These are phyloP conservation scores for Oenanthe javanica DNA, from an alignment of 140 eudicot genomes.

Conservation along the genomic window DNA sequence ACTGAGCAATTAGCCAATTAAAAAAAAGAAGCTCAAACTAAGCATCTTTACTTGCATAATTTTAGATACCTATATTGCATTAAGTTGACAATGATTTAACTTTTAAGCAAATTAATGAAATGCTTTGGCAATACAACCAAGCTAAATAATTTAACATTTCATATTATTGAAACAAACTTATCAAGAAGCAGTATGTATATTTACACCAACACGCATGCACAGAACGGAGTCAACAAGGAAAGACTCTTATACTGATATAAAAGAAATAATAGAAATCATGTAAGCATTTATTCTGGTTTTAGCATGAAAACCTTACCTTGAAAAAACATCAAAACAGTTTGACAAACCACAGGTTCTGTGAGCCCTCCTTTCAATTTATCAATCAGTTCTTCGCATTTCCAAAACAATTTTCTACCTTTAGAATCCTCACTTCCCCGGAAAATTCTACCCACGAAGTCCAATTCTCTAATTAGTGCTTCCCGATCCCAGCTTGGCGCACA, in stretches of 20 bases:
- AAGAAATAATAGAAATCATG: background rate
- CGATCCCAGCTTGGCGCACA: slow-evolving; percentile 93
- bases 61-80: background rate
- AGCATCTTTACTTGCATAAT: background rate
- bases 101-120: background rate
- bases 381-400: slow-evolving; percentile 87
- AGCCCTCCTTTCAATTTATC: slow-evolving; percentile 66
- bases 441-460: slow-evolving; percentile 79
- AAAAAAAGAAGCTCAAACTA: background rate
- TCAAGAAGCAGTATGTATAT: background rate
- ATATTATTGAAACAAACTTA: background rate
- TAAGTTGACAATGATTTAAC: background rate
- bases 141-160: background rate
- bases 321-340: slow-evolving; percentile 56
- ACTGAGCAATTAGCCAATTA: background rate
- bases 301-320: slow-evolving; percentile 42
- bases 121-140: background rate
- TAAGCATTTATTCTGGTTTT: background rate
- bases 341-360: slow-evolving; percentile 61
- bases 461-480: slow-evolving; percentile 66
- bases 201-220: background rate
- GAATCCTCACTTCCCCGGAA: slow-evolving; percentile 81
- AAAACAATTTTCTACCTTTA: slow-evolving; percentile 67
- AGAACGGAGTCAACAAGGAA: background rate
- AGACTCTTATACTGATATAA: background rate